These are phyloP conservation scores for Nakaseomyces bracarensis DNA, from an alignment of 1,139 yeast species.

Conservation along the genomic window DNA sequence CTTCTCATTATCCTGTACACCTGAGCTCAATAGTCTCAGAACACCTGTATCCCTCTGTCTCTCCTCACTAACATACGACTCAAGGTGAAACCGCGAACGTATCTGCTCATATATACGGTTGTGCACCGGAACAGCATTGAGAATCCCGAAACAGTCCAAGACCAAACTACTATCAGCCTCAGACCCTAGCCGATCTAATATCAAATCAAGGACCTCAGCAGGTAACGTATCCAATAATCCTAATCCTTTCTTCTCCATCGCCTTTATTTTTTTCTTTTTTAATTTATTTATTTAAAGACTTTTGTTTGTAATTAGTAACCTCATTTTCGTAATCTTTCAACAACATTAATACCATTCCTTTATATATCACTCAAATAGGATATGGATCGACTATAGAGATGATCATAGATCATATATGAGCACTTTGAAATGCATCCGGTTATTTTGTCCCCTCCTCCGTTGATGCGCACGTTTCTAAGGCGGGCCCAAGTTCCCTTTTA, in stretches of 20 bases:
- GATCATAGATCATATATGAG: too few relatives aligned
- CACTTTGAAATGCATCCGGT: too few relatives aligned
- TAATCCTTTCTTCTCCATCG: neutral
- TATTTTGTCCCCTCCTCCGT: too few relatives aligned
- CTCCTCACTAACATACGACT: neutral
- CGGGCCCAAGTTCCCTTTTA: too few relatives aligned
- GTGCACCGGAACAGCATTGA: constrained; percentile 3
- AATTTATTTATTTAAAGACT: too few relatives aligned
- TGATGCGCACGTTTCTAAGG: too few relatives aligned
- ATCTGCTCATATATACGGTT: constrained; percentile 1
- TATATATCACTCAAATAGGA: too few relatives aligned
- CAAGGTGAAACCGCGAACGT: constrained; percentile 1
- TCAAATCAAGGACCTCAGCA: constrained; percentile 2
- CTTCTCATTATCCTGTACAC: neutral
- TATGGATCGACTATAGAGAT: too few relatives aligned
- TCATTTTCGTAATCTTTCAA: too few relatives aligned
- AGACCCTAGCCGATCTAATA: constrained; percentile 1
- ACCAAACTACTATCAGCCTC: constrained; percentile 1
- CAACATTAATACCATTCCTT: too few relatives aligned
- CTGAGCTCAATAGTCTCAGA: neutral
- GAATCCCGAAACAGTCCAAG: constrained; percentile 1
- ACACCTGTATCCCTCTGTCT: neutral
- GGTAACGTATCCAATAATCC: neutral
- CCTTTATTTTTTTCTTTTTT: neutral
- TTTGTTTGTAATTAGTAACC: too few relatives aligned